Evolutionary conservation across 345 rosid genomes (phyloP), one percentile per base, ranked within the genome.

Genomic region (Salix koriyanagi): DNA sequence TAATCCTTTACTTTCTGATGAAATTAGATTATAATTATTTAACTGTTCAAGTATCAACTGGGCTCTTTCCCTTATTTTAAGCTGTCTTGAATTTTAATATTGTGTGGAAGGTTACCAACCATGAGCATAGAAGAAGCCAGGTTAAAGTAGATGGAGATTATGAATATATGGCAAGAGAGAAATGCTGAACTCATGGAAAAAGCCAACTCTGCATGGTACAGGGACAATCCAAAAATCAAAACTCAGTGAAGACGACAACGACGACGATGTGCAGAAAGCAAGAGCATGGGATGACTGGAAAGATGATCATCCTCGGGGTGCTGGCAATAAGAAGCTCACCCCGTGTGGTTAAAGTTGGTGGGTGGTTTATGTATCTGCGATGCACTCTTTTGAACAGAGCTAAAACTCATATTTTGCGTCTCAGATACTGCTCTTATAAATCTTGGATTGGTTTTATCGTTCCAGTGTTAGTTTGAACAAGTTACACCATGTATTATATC

Each of bases 101-200:
- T 66, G 28, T 8, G 11, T 70, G 46, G 28, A 65, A 94, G 99
- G 94, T 82, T 94, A 91, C 99, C 99, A 23, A 96, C 99, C 19
- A 94, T 94, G 97, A 91, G 99, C 80, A 94, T 96, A 70, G 99
- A 96, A 83, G 99, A 92, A 84, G 98, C 99, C 73, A 98, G 99
- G 37, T 80, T 94, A 70, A 90, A 65, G 83, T 98, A 96, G 87
- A 92, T 92, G 99, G 86, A 87, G 69, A 96, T 92, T 25, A 96
- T 94, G 99, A 90, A 94, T 67, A 89, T 88, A 34, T 94, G 94
- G 91, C 96, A 96, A 88, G 98, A 94, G 80, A 89, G 84, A 78
- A 96, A 88, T 65, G 85, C 75, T 26, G 86, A 92, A 76, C 83
- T 90, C 82, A 84, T 92, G 85, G 99, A 91, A 87, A 98, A 96